Evolutionary conservation across 106 monocot species (phyloP).

Genomic region (Dendrobium nobile): DNA sequence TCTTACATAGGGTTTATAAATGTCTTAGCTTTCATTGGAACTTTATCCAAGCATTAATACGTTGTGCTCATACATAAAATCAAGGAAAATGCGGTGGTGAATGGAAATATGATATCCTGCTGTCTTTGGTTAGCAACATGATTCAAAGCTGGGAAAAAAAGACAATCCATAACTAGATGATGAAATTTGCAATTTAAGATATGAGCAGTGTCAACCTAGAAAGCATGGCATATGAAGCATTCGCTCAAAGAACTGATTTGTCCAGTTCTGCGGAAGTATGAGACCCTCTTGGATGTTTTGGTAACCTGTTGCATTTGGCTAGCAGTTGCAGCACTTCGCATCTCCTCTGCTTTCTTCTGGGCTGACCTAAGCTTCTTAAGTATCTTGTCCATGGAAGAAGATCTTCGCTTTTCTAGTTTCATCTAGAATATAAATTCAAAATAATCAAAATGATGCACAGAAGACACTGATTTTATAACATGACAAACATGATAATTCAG

Average conservation of each 20-base stretch:
- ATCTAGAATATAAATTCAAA: slow-evolving; percentile 32
- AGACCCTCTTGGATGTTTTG: slow-evolving; percentile 17
- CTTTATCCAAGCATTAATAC: too few species aligned
- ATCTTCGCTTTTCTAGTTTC: slow-evolving; percentile 89
- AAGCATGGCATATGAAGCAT: slow-evolving; percentile 79
- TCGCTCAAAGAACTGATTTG: slow-evolving; percentile 48
- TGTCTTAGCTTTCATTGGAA: too few species aligned
- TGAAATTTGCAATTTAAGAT: not conserved
- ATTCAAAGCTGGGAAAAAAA: too few species aligned
- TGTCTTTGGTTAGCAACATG: too few species aligned
- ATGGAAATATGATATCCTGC: too few species aligned
- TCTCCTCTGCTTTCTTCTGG: slow-evolving; percentile 80
- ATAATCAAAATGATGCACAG: not conserved
- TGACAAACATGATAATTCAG: slow-evolving; percentile 3
- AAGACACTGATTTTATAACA: not conserved
- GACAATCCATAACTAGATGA: not conserved
- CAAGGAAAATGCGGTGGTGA: too few species aligned
- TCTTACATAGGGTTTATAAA: too few species aligned
- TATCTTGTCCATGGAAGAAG: slow-evolving; percentile 88
- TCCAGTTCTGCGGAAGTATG: slow-evolving; percentile 28
- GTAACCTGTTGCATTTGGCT: slow-evolving; percentile 28
- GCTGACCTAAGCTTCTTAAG: slow-evolving; percentile 68
- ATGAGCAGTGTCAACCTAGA: slow-evolving; percentile 25
- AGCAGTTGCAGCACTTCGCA: slow-evolving; percentile 39
- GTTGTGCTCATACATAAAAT: too few species aligned